Conservation (phyloP, 257 asterid genomes). For the Cinchona pubescens region DNA sequence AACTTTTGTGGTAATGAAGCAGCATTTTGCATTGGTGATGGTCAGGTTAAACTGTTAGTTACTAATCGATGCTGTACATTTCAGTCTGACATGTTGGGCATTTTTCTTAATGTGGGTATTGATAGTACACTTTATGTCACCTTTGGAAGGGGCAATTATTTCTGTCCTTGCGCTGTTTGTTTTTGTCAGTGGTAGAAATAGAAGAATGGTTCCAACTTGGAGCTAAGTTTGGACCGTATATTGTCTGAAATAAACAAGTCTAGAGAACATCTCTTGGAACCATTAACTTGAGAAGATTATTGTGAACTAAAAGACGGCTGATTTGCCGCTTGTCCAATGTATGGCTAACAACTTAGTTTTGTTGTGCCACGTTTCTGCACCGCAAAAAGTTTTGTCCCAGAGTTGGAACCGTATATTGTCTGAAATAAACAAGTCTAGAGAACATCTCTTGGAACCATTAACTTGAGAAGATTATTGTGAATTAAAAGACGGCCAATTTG, state of each 20-base stretch:
- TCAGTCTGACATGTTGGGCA: not conserved
- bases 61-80: not conserved
- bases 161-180: not conserved
- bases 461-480: not conserved
- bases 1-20: not conserved
- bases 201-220: not conserved
- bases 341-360: not conserved
- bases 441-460: not conserved
- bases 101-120: not conserved
- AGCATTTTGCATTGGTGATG: not conserved
- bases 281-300: not conserved
- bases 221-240: not conserved
- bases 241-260: not conserved
- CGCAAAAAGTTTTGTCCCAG: not conserved
- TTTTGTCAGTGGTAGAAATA: not conserved
- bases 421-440: not conserved
- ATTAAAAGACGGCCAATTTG: not conserved
- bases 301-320: not conserved
- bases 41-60: not conserved
- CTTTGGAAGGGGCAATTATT: not conserved
- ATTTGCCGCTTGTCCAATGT: not conserved
- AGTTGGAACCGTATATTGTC: not conserved
- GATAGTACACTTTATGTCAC: not conserved
- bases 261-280: not conserved
- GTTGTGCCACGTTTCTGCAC: not conserved